Evolutionary conservation across 2,329 filamentous ascomycete species (phyloP), one percentile per base, ranked within the genome.

Genomic region (Paraphaeosphaeria sporulosa): DNA sequence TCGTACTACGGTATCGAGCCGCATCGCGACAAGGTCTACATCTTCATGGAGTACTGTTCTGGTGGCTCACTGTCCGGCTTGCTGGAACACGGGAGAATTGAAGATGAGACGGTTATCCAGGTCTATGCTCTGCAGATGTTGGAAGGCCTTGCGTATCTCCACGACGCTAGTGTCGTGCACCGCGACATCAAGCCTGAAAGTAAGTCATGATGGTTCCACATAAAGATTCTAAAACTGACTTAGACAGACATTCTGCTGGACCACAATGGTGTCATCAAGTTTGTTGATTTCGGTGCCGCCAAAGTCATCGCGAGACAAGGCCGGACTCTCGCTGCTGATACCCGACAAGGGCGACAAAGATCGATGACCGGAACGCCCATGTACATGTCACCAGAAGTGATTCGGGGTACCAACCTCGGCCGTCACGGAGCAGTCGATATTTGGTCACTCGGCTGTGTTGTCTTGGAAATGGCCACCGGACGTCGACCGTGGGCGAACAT

Each of bases 341-440:
- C 75, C 4, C 76, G 78, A 30, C 76, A 79, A 57, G 78, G 73
- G 23, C 76, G 79, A 32, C 94, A 96, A 78, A 91, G 93, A 74
- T 95, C 92, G 38, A 97, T 98, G 89, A 97, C 94, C 21, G 95
- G 95, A 68, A 99, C 95, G 12, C 95, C 95, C 2, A 99, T 99
- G 95, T 99, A 99, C 84, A 99, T 99, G 95, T 98, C 95, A 7
- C 95, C 95, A 5, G 95, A 99, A 82, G 93, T 97, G 43, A 98
- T 99, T 82, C 96, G 94, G 72, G 95, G 95, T 58, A 89, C 75
- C 83, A 89, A 72, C 23, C 75, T 76, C 6, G 91, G 91, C 57
- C 90, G 92, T 66, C 90, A 93, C 60, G 94, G 94, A 42, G 90
- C 94, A 3, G 93, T 96, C 47, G 94, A 99, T 74, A 89, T 98